Conservation (phyloP, 805 yeast genomes). For the Candida nonsorbophila region DNA sequence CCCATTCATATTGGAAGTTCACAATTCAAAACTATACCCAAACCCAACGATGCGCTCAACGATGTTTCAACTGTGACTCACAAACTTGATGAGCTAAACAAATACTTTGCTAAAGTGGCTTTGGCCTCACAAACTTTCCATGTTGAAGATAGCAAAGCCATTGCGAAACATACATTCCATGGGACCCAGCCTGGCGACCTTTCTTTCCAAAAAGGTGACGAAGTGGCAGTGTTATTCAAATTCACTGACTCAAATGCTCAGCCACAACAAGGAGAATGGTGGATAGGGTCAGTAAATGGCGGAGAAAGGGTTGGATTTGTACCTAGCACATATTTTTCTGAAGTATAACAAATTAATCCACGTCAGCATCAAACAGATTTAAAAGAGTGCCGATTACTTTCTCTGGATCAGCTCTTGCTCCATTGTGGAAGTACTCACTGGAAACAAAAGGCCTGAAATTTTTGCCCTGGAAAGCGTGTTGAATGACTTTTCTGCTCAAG, state of each 20-base stretch:
- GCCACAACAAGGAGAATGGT: constrained; percentile 22
- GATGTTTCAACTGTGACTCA: constrained; percentile 17
- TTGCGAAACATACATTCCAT: constrained; percentile 18
- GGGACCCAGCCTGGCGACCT: constrained; percentile 35
- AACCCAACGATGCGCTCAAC: constrained; percentile 8
- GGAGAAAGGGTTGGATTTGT: constrained; percentile 29
- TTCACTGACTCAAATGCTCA: constrained; percentile 20
- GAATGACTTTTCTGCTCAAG: constrained; percentile 30
- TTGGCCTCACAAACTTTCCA: neutral
- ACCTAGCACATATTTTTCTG: constrained; percentile 22
- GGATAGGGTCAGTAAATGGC: constrained; percentile 20
- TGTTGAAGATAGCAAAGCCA: constrained; percentile 4
- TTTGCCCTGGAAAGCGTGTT: constrained; percentile 18
- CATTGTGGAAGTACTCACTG: constrained; percentile 48
- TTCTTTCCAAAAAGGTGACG: constrained; percentile 27
- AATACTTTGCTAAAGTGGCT: constrained; percentile 16
- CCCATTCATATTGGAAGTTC: constrained; percentile 16
- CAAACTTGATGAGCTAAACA: constrained; percentile 18
- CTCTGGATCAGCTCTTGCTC: constrained; percentile 37
- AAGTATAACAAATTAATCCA: constrained; percentile 18
- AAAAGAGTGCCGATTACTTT: constrained; percentile 36
- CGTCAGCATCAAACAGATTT: constrained; percentile 32
- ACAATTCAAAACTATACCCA: too few species aligned
- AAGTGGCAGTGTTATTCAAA: constrained; percentile 25
- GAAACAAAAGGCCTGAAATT: constrained; percentile 40